Base-by-base conservation (phyloP, 345 rosid species). In the Eucalyptus cloeziana region DNA sequence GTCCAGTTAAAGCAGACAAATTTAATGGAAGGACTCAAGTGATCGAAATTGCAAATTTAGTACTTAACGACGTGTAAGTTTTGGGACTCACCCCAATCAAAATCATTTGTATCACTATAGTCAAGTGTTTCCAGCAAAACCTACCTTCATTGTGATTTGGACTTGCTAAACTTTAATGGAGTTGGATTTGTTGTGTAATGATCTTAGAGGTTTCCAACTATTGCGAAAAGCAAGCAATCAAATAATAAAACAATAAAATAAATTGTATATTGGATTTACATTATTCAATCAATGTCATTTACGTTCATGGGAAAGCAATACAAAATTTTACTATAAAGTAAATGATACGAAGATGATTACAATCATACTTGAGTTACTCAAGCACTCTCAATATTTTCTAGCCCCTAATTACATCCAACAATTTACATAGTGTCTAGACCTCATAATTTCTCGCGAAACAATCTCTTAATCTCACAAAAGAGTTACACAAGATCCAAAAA, bases 311-410 rank as follows among this genome's bases (percentile, higher is more conserved):
- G 14, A 25, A 27, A 60, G 1, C 4, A 60, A 27, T 12, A 25
- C 7, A 12, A 12, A 27, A 25, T 27, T 60, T 60, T 21, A 25
- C 67, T 60, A 60, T 25, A 11, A 3, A 24, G 5, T 12, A 25
- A 60, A 27, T 12, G n/a, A 60, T 60, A 25, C 0, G 0, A 5
- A 1, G 15, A 27, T 24, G n/a, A 60, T 25, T 24, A 60, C 15
- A 60, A 27, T 10, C 15, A 25, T 5, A 12, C 4, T 60, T 25
- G 2, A 5, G 67, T 60, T 21, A 25, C 31, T 60, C 14, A 25
- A 60, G 14, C 67, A 60, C 7, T 60, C 31, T 60, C 2, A 60
- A 5, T 25, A 2, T 60, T 60, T 60, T 60, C 7, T 25, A 25
- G 0, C 67, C n/a, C 0, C 14, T 15, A 60, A 60, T 25, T 25